phyloP scores from a whole-genome alignment of 73 alveolate species.

The Tetrahymena thermophila region DNA sequence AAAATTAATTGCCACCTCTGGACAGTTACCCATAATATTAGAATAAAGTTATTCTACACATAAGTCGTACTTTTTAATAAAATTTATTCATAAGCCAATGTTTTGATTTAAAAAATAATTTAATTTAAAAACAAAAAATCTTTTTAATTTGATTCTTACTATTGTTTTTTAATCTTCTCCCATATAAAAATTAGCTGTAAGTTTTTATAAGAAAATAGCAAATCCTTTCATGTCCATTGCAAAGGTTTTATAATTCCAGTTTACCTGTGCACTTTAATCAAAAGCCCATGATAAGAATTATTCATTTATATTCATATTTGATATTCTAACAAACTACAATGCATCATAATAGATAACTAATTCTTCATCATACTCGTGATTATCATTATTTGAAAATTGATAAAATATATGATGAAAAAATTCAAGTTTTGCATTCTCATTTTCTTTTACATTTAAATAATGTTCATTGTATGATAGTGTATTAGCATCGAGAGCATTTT shows the following conservation, averaged over 20 bases:
- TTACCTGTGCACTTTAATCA: neutral
- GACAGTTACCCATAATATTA: neutral
- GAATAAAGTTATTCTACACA: neutral
- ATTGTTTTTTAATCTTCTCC: neutral
- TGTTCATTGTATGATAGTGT: neutral
- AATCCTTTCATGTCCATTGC: neutral
- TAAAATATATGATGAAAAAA: neutral
- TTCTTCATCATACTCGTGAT: neutral
- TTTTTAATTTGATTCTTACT: neutral
- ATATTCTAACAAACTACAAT: neutral
- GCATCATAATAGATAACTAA: neutral
- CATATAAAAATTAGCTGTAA: neutral
- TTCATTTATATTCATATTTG: neutral
- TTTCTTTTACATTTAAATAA: neutral
- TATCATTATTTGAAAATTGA: neutral
- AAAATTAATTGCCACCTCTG: neutral
- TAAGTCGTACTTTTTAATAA: neutral
- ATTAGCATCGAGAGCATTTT: neutral
- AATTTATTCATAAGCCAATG: neutral
- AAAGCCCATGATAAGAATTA: neutral
- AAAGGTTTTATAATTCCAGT: neutral
- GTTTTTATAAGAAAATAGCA: neutral
- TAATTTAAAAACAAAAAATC: too few species aligned
- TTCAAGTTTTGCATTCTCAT: neutral
- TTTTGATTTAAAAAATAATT: too few species aligned